These are phyloP conservation scores for Aspergillus phoenicis DNA, from an alignment of 2,329 filamentous ascomycete species.

Conservation along the genomic window DNA sequence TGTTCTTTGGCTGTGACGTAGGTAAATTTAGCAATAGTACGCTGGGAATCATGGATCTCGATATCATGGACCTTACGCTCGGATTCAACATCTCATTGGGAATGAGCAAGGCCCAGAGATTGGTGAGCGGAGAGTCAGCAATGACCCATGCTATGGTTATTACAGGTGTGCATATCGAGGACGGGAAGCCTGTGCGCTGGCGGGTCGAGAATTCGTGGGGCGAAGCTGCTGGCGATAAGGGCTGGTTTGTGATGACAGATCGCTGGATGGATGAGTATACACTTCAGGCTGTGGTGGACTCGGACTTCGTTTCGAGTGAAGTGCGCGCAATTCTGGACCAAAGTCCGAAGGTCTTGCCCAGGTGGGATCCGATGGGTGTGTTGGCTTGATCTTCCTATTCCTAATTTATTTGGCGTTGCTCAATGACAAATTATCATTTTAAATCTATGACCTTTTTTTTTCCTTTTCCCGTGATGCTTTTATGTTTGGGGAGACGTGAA, in stretches of 20 bases:
- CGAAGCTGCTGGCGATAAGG: conserved; percentile 67
- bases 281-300: conserved; percentile 84
- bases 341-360: conserved; percentile 69
- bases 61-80: conserved; percentile 75
- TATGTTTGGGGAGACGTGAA: too few species aligned
- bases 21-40: conserved; percentile 73
- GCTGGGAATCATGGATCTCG: conserved; percentile 77
- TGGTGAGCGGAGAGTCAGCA: conserved; percentile 72
- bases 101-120: conserved; percentile 73
- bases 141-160: conserved; percentile 96
- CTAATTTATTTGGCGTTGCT: too few species aligned
- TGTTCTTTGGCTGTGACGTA: conserved; percentile 89
- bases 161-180: conserved; percentile 78
- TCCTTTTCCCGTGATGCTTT: too few species aligned
- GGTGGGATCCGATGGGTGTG: conserved; percentile 81
- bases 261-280: conserved; percentile 78
- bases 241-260: conserved; percentile 90
- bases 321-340: conserved; percentile 70
- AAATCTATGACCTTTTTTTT: too few species aligned
- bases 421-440: too few species aligned
- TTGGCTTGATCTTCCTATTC: conserved; percentile 55
- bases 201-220: conserved; percentile 88
- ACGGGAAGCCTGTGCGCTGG: conserved; percentile 72
- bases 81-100: conserved; percentile 77
- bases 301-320: conserved; percentile 65